Evolutionary conservation across 2,329 filamentous ascomycete genomes (phyloP), one percentile per base, ranked within the genome.

Genomic region (Atkinsonella texensis): DNA sequence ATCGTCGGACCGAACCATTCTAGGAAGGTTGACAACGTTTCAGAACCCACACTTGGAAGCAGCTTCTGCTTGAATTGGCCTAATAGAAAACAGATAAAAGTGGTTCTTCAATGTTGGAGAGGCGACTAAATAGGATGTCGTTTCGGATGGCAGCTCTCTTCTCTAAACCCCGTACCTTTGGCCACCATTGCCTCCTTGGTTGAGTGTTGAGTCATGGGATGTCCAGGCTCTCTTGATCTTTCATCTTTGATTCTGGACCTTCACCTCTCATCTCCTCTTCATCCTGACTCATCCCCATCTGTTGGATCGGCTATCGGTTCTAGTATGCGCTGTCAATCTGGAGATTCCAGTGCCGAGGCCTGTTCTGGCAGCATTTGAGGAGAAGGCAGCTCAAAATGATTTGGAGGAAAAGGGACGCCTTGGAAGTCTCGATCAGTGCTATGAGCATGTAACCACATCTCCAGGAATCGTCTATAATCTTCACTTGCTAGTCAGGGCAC

Each of bases 391-490:
- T 76, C 73, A 51, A 73, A 67, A 46, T 68, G 70, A 56, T 71
- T 69, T 6, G 65, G 64, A 3, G 73, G 72, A 50, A 74, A 74
- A 1, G 72, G 65, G 28, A 74, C 67, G 8, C 69, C 70, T 23
- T 69, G 64, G 52, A 74, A 74, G 49, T 73, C 70, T 51, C 67
- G 67, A 54, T 76, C 74, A 11, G 69, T 68, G 55, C 63, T 68
- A 52, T 76, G 73, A 42, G 71, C 74, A 52, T 68, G 59, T 23
- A 66, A 57, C 74, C 74, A 77, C 46, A 63, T 68, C 15, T 72
- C 67, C 15, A 76, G 61, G 51, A 77, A 77, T 43, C 71, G 65
- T 35, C 61, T 65, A 52, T 74, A 76, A 55, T 72, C 71, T 74
- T 58, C 53, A 15, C 28, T 33, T 31, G 28, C 17, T 15, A 23